These are phyloP conservation scores for Fusarium cicatricum DNA, from an alignment of 2,329 filamentous ascomycete genomes.

Conservation along the genomic window DNA sequence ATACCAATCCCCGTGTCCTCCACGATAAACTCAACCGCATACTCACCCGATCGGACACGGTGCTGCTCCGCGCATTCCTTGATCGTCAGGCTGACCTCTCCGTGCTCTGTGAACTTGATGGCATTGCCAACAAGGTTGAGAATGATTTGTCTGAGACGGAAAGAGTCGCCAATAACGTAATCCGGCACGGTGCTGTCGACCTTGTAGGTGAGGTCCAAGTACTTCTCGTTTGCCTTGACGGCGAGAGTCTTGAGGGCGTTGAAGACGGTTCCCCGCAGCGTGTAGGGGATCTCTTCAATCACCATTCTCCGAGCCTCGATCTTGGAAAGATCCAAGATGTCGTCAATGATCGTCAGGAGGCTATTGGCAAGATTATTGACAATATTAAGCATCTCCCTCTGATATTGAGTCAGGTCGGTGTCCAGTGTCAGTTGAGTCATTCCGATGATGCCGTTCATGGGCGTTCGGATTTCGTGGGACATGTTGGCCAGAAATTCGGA, in stretches of 20 bases:
- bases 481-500: conserved; percentile 99
- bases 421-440: conserved; percentile 98
- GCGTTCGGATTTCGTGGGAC: conserved; percentile 97
- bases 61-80: conserved; percentile 70
- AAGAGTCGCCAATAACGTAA: conserved; percentile 94
- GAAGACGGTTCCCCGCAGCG: conserved; percentile 92
- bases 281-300: conserved; percentile 97
- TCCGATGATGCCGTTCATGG: conserved; percentile 97
- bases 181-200: conserved; percentile 94
- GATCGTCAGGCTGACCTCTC: conserved; percentile 95
- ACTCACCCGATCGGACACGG: conserved; percentile 75
- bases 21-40: conserved; percentile 94
- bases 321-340: conserved; percentile 77
- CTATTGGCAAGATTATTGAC: conserved; percentile 97
- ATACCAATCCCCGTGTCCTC: conserved; percentile 98
- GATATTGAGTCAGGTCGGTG: conserved; percentile 92
- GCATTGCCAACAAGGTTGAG: conserved; percentile 97
- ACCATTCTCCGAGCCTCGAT: conserved; percentile 98
- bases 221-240: conserved; percentile 97
- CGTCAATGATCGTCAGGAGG: conserved; percentile 94
- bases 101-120: conserved; percentile 98
- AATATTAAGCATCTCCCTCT: conserved; percentile 98
- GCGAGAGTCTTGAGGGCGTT: conserved; percentile 95
- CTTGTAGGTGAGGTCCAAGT: conserved; percentile 89
- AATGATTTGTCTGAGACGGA: conserved; percentile 95